Base-by-base conservation (phyloP, 495 filamentous ascomycete species). In the Xylaria grammica region DNA sequence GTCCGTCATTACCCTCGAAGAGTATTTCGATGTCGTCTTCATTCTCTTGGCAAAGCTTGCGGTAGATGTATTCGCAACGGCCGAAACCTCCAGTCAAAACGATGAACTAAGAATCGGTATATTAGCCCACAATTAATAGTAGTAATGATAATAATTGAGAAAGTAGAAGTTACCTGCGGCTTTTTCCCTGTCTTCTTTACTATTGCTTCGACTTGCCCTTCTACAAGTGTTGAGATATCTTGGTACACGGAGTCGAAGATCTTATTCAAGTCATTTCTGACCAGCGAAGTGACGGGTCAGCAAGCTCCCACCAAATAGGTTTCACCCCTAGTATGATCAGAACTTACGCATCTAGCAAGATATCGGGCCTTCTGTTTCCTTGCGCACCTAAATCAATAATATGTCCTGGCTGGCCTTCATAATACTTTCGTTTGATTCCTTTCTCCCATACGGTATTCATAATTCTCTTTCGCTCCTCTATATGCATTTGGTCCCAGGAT, bases 371-470 rank as follows among this genome's bases (percentile, higher is more conserved):
- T 17, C n/a, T 26, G 4, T 50, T 44, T 19, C 44, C 42, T 36
- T 60, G 57, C 3, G 19, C 17, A 1, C 44, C 44, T 22, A 60
- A 19, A 17, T 60, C 57, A 1, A 60, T 60, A 17, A n/a, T 27
- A 0, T 24, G 29, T 22, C 19, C 38, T 34, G 17, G n/a, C 9
- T 38, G 26, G 19, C 44, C 57, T 9, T 26, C 44, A 19, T 24
- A 60, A 27, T 60, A 38, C 5, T 26, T 60, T n/a, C 57, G 26
- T 26, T 60, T 60, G 20, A 60, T 48, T 9, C 57, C 57, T 27
- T 38, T 60, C 20, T 60, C 57, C 57, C 57, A 60, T 10, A 26
- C 30, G 24, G 7, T 44, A 10, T 60, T 11, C 4, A 60, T 3
- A 2, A 60, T 50, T 49, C 57, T 49, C 44, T 60, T 48, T 50